phyloP scores from a whole-genome alignment of 2,329 filamentous ascomycete genomes.

The Metarhizium rileyi region DNA sequence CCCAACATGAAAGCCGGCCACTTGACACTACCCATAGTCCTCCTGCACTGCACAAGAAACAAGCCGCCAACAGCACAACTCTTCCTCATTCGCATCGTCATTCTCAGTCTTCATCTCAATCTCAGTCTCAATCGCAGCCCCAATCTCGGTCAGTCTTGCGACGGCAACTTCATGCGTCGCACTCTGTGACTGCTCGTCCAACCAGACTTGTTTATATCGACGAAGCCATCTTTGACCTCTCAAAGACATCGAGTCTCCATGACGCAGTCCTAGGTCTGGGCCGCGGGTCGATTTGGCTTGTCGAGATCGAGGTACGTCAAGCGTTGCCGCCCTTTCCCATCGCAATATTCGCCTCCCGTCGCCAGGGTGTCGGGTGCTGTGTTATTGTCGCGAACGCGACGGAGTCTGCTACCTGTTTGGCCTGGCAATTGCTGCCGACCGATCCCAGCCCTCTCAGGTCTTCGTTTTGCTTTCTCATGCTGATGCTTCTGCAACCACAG shows the following conservation, averaged over 20 bases:
- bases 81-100: too few relatives aligned
- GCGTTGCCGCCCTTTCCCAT: not conserved
- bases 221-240: not conserved
- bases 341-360: not conserved
- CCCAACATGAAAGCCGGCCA: too few relatives aligned
- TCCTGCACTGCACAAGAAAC: too few relatives aligned
- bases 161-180: not conserved
- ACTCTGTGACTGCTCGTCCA: not conserved
- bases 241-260: not conserved
- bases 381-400: not conserved
- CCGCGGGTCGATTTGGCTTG: conserved; percentile 4
- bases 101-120: too few relatives aligned
- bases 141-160: not conserved
- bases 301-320: conserved; percentile 1
- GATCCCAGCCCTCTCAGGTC: not conserved
- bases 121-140: too few relatives aligned
- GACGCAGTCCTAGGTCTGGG: not conserved
- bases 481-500: not conserved
- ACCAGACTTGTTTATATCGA: not conserved
- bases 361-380: not conserved
- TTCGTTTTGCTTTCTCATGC: not conserved
- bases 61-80: too few relatives aligned
- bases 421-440: not conserved
- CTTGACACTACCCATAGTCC: too few relatives aligned
- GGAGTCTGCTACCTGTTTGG: too few relatives aligned